Percentiles rank a stretch among this genome's conserved stretches.
Conservation (phyloP, 139 green algal species). For the Dunaliella primolecta region DNA sequence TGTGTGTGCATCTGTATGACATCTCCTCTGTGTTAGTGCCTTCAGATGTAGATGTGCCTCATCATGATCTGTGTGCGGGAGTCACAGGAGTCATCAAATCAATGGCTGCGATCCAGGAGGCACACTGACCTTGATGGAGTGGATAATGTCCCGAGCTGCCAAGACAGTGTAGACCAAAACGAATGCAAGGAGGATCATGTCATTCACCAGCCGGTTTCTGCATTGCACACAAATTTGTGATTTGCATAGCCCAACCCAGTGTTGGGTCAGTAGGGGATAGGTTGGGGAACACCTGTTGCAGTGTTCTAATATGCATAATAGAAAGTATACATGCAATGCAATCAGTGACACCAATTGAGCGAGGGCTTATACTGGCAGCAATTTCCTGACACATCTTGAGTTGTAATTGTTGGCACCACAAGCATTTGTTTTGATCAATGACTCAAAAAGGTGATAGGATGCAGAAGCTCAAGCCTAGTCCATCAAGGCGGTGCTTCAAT, state of each 20-base stretch:
- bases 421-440: no score
- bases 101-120: no score
- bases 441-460: no score
- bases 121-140: no score
- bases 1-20: neutral
- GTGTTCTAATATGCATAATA: neutral
- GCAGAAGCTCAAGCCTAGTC: no score
- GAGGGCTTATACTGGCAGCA: neutral
- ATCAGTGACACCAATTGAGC: neutral
- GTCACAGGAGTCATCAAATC: no score
- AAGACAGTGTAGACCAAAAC: neutral
- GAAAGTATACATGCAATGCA: neutral
- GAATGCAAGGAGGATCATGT: neutral
- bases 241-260: neutral
- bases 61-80: no score
- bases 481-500: no score
- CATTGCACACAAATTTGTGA: neutral
- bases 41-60: no score
- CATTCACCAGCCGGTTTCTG: neutral
- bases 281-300: neutral
- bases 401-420: no score
- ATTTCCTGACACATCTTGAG: no score
- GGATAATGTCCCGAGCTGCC: neutral
- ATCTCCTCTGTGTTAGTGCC: no score
- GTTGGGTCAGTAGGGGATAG: neutral